Conservation (phyloP, 768 basidiomycete species). For the Tylopilus sp. region DNA sequence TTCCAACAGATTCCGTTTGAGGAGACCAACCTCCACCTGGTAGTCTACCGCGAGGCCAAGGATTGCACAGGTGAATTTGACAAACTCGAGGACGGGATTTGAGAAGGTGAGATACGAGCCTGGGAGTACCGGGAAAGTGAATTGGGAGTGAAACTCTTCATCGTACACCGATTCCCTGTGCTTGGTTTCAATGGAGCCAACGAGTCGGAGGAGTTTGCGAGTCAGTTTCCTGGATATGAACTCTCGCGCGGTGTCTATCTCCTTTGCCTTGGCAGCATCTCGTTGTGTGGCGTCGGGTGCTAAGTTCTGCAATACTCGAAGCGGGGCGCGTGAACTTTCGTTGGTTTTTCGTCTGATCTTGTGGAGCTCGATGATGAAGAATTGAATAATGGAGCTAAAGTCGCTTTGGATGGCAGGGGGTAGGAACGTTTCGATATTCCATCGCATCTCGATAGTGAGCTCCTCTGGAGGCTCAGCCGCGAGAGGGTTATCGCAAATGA, state of each 20-base stretch:
- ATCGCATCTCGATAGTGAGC: slow-evolving; percentile 75
- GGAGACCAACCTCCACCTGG: slow-evolving; percentile 79
- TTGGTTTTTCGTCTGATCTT: slow-evolving; percentile 64
- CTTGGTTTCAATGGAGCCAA: slow-evolving; percentile 60
- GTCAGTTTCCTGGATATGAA: slow-evolving; percentile 83
- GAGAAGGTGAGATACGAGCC: slow-evolving; percentile 78
- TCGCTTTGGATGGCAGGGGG: slow-evolving; percentile 77
- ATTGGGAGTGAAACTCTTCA: slow-evolving; percentile 49
- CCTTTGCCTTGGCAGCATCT: slow-evolving; percentile 65
- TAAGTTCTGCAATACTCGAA: slow-evolving; percentile 65
- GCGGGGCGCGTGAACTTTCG: slow-evolving; percentile 59
- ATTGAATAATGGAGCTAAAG: slow-evolving; percentile 69
- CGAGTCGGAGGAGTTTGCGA: slow-evolving; percentile 67
- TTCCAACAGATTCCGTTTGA: slow-evolving; percentile 88
- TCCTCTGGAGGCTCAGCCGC: slow-evolving; percentile 67
- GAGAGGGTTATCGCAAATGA: slow-evolving; percentile 79
- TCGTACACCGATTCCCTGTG: slow-evolving; percentile 59
- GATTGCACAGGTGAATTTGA: slow-evolving; percentile 83
- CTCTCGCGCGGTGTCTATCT: slow-evolving; percentile 63
- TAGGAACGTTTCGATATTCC: slow-evolving; percentile 91
- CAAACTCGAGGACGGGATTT: slow-evolving; percentile 83
- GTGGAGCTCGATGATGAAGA: slow-evolving; percentile 84
- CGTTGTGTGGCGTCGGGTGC: slow-evolving; percentile 62
- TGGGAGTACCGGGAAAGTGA: slow-evolving; percentile 82
- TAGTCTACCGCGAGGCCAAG: slow-evolving; percentile 79